Evolutionary conservation across 768 basidiomycete species (phyloP), one percentile per base, ranked within the genome.

Genomic region (Sarcodon aspratus): DNA sequence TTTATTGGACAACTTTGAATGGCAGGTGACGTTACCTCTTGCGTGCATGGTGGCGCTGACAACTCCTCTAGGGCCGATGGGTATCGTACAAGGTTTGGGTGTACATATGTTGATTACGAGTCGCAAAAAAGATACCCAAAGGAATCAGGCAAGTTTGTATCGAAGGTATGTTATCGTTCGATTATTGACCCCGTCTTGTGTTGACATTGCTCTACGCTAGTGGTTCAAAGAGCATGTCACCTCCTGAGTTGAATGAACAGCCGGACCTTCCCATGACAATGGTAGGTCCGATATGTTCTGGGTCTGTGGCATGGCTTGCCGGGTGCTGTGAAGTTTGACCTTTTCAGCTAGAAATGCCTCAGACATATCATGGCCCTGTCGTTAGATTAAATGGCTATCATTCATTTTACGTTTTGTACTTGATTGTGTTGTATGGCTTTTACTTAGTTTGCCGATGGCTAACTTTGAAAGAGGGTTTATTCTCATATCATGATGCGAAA

Each of bases 1-100:
- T 66, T 69, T 84, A 57, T 59, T 85, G 40, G 81, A 83, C 57
- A 83, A 83, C 63, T 82, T 84, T 52, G 82, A 85, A 63, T 82
- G 82, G 78, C 63, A 45, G 7, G 12, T 51, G 21, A 34, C 33
- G 13, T 46, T 44, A 34, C 8, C 9, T 27, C 38, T 37, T 18
- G 17, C 38, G 1, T 11, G 11, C 32, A 12, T 17, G 32, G 9
- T 9, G 12, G 34, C 9, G 13, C n/a, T 18, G 27, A 34, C 47
- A 36, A 15, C n/a, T 11, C 8, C 13, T 8, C 17, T 48, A 63
- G 58, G 80, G 78, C 80, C n/a, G 81, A 84, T 50, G 79, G 82
- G 27, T 82, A 82, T 54, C 60, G 59, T 34, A 82, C 80, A 7
- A 77, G 82, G 6, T 85, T 85, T 56, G 82, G 82, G 48, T 70